phyloP scores from a whole-genome alignment of 2,329 filamentous ascomycete species.

The Metarhizium guizhouense region DNA sequence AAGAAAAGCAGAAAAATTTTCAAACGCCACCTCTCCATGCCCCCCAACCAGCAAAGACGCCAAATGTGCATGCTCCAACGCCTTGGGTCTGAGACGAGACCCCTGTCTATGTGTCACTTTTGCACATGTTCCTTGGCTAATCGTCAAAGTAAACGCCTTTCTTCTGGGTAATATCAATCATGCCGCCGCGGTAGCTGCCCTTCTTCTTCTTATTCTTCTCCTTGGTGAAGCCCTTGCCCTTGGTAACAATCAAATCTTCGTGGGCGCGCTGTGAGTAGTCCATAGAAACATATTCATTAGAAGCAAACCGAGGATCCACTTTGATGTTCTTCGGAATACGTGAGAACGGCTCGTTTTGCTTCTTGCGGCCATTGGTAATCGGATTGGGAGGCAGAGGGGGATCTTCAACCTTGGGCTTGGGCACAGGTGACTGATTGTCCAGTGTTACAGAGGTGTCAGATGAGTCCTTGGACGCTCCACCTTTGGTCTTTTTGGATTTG shows the following conservation, averaged over 20 bases:
- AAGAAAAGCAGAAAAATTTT: background rate
- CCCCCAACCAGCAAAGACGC: background rate
- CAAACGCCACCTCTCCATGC: background rate
- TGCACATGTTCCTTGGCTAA: conserved; percentile 32
- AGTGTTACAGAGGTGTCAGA: conserved; percentile 42
- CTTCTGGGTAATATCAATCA: conserved; percentile 72
- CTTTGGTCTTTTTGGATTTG: conserved; percentile 12
- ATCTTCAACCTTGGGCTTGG: conserved; percentile 23
- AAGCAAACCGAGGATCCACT: conserved; percentile 61
- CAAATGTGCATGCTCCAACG: background rate
- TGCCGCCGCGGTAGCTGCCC: conserved; percentile 81
- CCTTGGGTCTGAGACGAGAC: background rate
- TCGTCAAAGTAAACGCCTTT: conserved; percentile 95
- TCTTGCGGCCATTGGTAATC: conserved; percentile 29
- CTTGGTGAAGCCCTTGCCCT: conserved; percentile 96
- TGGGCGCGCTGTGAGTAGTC: conserved; percentile 85
- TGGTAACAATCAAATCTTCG: conserved; percentile 80
- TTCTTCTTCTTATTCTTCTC: conserved; percentile 99
- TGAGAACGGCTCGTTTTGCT: conserved; percentile 63
- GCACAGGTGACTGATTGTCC: conserved; percentile 38
- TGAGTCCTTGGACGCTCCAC: conserved; percentile 15
- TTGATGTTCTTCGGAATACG: conserved; percentile 61
- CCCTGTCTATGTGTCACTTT: background rate
- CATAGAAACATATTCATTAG: conserved; percentile 75
- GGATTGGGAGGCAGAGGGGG: conserved; percentile 47